Base-by-base conservation (phyloP, 176 grass and related monocot genomes). In the Oryza brachyantha region DNA sequence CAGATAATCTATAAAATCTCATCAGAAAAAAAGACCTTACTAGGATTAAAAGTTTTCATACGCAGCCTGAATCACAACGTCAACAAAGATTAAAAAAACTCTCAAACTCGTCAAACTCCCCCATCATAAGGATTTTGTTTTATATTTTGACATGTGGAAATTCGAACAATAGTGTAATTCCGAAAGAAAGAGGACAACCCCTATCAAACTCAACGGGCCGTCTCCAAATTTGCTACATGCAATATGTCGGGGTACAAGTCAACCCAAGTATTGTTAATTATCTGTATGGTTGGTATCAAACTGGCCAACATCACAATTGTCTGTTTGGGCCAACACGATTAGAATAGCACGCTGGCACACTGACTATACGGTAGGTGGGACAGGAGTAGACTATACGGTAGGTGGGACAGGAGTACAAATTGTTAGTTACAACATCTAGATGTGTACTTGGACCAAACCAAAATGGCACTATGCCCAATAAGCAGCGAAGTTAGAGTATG, bases 221-320 rank as follows among this genome's bases (percentile, higher is more conserved):
- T 84, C 25, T 75, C 68, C 81, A 75, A 88, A 63, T 88, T 80
- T 66, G 75, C 57, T 75, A 36, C 55, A 9, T 79, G 46, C 52
- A 83, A 24, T 21, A n/a, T 58, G 48, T 73, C 40, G 13, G 34
- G 28, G 34, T 10, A 26, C 14, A 64, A 22, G 70, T 80, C 81
- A 75, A 84, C 9, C 0, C 32, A 55, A 25, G 32, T 41, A 14
- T 29, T 57, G 37, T 3, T n/a, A n/a, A n/a, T n/a, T 29, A 31
- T 76, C 29, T 69, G 70, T 35, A 84, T 9, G 42, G 81, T 64
- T 76, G 81, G 25, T 80, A 68, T 54, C 70, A 80, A 75, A 38
- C 61, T 12, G 64, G 24, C 62, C 17, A 16, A 28, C 54, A 64
- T 32, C 38, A 42, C 62, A 61, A 75, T 84, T 74, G 48, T 88